Evolutionary conservation across 148 eudicot species (phyloP).

Genomic region (Vaccinium vitisidaea): DNA sequence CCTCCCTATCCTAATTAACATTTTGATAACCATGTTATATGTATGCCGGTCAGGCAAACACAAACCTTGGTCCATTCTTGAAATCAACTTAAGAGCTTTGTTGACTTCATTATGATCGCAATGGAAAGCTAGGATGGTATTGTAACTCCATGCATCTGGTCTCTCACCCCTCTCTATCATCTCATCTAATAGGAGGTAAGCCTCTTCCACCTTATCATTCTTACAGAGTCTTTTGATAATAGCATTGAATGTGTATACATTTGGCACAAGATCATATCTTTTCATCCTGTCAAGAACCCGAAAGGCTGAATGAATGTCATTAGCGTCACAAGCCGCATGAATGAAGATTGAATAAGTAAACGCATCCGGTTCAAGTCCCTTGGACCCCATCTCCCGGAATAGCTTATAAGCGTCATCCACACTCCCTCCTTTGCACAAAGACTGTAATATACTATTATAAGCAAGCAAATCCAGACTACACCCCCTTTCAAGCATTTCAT

Average conservation of each 20-base stretch:
- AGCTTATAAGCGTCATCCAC: constrained; percentile 60
- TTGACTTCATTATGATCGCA: constrained; percentile 70
- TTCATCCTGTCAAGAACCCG: constrained; percentile 73
- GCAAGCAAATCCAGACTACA: constrained; percentile 65
- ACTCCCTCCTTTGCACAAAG: constrained; percentile 61
- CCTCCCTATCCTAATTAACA: constrained; percentile 65
- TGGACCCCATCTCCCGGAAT: constrained; percentile 51
- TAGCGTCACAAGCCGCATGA: constrained; percentile 58
- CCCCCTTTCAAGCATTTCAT: constrained; percentile 75
- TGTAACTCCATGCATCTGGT: constrained; percentile 80
- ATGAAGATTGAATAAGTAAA: constrained; percentile 71
- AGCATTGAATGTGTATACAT: constrained; percentile 71
- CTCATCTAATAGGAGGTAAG: constrained; percentile 63
- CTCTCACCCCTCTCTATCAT: constrained; percentile 45
- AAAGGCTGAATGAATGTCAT: constrained; percentile 58
- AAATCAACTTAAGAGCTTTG: constrained; percentile 46
- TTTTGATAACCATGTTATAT: constrained; percentile 74
- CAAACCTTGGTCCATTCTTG: constrained; percentile 51
- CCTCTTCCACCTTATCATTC: constrained; percentile 59
- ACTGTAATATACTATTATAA: constrained; percentile 64
- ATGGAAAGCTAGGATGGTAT: constrained; percentile 58
- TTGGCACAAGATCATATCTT: constrained; percentile 62
- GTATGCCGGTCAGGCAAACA: constrained; percentile 68
- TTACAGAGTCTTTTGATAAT: constrained; percentile 57
- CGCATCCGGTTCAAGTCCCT: constrained; percentile 66